phyloP scores from a whole-genome alignment of 345 rosid species.

The Passiflora organensis region DNA sequence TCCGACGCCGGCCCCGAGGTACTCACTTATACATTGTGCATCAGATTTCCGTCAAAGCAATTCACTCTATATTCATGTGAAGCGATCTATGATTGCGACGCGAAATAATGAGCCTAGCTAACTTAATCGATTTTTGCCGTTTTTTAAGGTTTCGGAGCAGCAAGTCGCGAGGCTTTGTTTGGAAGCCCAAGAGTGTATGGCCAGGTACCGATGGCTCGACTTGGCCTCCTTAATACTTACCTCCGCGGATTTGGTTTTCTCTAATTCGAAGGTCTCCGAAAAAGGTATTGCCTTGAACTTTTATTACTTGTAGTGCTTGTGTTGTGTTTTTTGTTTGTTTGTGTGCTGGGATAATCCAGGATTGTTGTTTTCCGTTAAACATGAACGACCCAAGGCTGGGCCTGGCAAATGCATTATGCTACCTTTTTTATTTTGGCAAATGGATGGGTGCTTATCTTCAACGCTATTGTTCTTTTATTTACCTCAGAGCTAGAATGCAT shows the following conservation, averaged over 20 bases:
- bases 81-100: too few species aligned
- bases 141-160: conserved; percentile 56
- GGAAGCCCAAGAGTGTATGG: conserved; percentile 77
- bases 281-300: conserved; percentile 56
- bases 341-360: background rate
- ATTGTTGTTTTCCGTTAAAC: background rate
- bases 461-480: background rate
- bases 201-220: conserved; percentile 64
- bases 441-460: background rate
- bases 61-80: too few species aligned
- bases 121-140: background rate
- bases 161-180: conserved; percentile 65
- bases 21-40: background rate
- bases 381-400: too few species aligned
- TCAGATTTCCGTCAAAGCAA: too few species aligned
- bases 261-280: conserved; percentile 70
- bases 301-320: background rate
- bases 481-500: conserved; percentile 86
- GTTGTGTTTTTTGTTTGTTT: background rate
- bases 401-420: too few species aligned
- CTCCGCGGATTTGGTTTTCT: conserved; percentile 75
- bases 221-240: conserved; percentile 79
- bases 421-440: background rate
- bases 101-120: too few species aligned
- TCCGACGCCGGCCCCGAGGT: conserved; percentile 99